These are phyloP conservation scores for Pseudocercospora ulei DNA, from an alignment of 2,329 filamentous ascomycete species.

Conservation along the genomic window DNA sequence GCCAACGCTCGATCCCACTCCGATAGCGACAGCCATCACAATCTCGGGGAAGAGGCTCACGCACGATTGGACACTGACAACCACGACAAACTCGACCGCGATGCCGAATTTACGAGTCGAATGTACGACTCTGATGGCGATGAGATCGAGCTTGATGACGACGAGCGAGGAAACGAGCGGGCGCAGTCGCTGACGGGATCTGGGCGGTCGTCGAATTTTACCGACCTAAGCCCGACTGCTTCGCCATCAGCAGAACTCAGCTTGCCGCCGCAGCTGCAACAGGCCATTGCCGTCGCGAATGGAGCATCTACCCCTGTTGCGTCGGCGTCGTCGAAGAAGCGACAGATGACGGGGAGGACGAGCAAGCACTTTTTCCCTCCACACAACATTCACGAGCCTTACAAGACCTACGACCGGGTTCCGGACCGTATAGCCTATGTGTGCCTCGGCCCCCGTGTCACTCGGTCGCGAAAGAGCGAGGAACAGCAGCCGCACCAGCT, in stretches of 20 bases:
- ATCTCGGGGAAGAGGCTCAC: not conserved
- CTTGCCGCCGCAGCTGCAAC: constrained; percentile 5
- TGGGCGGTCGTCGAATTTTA: not conserved
- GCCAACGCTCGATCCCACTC: constrained; percentile 6
- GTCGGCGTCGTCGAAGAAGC: constrained; percentile 18
- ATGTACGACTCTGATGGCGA: constrained; percentile 3
- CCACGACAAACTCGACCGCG: not conserved
- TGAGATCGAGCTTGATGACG: constrained; percentile 5
- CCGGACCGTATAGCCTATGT: constrained; percentile 3
- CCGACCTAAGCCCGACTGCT: not conserved
- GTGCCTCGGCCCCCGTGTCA: not conserved
- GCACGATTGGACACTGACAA: too few relatives aligned
- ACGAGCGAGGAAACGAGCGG: not conserved
- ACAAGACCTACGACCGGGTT: constrained; percentile 1
- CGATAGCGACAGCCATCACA: constrained; percentile 5
- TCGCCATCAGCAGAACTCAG: constrained; percentile 1
- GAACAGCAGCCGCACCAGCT: not conserved
- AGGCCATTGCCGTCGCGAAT: constrained; percentile 10
- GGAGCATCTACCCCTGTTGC: not conserved
- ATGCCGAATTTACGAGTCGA: not conserved
- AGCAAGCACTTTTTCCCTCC: constrained; percentile 30
- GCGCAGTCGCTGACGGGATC: constrained; percentile 1
- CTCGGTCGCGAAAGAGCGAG: not conserved
- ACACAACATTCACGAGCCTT: not conserved
- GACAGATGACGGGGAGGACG: constrained; percentile 31